Evolutionary conservation across 306 rosid species (phyloP), one percentile per base, ranked within the genome.

Genomic region (Trifolium dubium): DNA sequence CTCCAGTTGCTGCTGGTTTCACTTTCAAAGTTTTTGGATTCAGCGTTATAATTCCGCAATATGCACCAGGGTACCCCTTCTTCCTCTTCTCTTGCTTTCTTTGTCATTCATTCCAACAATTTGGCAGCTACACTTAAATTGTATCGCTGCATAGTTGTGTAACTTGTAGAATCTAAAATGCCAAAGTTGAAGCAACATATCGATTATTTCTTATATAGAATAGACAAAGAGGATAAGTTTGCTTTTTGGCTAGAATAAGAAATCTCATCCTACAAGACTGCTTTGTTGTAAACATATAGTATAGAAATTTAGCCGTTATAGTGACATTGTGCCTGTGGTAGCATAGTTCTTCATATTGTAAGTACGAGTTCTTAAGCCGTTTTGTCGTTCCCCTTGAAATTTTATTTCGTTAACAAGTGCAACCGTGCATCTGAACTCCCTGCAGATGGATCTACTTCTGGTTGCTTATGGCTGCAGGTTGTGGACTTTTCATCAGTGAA

Each of bases 381-480:
- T 69, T 34, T 15, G 37, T 34, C 1, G 32, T 69, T 46, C 40
- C 51, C 50, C n/a, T 30, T 35, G 28, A 60, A 37, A 32, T 37
- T 28, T 34, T 4, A 40, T 61, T 39, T 29, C 13, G 43, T 47
- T 64, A 54, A 53, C n/a, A 17, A 6, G 17, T 39, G 9, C 54
- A 18, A 10, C 41, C 19, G 13, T 41, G 69, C 18, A 47, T 69
- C 63, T 69, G 73, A 61, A 51, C 53, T 67, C 11, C 47, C 14
- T 83, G 85, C 80, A 87, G 95, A 75, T 89, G 95, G 89, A 71
- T 87, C 83, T 89, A 89, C 83, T 89, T 89, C 78, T 89, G 87
- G 95, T 74, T 87, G 69, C 95, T 89, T 51, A 89, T 89, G 95
- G 92, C 89, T 62, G 92, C 90, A 50, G 90, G 88, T 14, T 85